A percentile compares a stretch with the other conserved stretches of the same genome.
Conservation (phyloP, 2,329 filamentous ascomycete species). For the Juglanconis sp. region DNA sequence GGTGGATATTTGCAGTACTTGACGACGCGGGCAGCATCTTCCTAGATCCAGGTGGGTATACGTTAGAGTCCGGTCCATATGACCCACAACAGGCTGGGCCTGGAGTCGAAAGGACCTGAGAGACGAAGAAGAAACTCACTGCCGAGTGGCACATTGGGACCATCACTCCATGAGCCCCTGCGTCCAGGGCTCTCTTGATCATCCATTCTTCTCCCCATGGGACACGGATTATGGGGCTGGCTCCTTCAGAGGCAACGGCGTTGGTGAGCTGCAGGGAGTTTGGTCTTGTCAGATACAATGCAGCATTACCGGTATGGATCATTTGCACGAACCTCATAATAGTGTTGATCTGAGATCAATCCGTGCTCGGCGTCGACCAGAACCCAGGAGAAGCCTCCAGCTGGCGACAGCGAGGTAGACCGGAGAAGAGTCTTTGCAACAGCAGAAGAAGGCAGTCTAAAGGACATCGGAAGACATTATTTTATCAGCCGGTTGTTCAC, state of each 20-base stretch:
- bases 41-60: neutral
- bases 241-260: conserved; percentile 37
- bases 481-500: too few relatives aligned
- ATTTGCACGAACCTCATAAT: conserved; percentile 29
- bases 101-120: neutral
- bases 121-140: neutral
- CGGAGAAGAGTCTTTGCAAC: conserved; percentile 32
- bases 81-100: neutral
- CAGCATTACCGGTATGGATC: neutral
- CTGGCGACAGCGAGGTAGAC: conserved; percentile 22
- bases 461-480: too few relatives aligned
- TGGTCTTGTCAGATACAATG: neutral
- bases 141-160: conserved; percentile 38
- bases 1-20: conserved; percentile 23
- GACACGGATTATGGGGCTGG: conserved; percentile 44
- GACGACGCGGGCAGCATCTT: conserved; percentile 23
- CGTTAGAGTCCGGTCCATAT: neutral
- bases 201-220: conserved; percentile 58
- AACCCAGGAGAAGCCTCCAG: conserved; percentile 32
- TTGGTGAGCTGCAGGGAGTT: conserved; percentile 1
- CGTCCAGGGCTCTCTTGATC: conserved; percentile 59
- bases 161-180: conserved; percentile 57
- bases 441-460: conserved; percentile 28
- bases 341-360: conserved; percentile 33
- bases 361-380: conserved; percentile 38